These are phyloP conservation scores for Scutellaria galericulata DNA, from an alignment of 257 asterid genomes.

Conservation along the genomic window DNA sequence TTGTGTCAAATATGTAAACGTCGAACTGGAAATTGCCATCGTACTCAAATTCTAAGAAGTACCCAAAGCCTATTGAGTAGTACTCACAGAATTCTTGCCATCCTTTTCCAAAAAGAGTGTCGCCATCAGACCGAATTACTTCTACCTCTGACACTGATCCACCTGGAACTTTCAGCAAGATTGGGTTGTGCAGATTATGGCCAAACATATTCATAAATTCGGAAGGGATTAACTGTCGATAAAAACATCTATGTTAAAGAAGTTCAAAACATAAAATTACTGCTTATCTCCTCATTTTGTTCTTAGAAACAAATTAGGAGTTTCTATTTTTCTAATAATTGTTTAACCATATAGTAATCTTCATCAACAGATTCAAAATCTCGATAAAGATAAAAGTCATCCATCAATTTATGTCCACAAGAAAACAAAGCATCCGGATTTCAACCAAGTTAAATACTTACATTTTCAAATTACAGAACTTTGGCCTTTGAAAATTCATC, in stretches of 20 bases:
- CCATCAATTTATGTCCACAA: no score
- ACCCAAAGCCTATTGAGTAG: constrained; percentile 32
- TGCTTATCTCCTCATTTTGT: no score
- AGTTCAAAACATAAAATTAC: no score
- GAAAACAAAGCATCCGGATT: no score
- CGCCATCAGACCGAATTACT: constrained; percentile 32
- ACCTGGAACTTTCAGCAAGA: constrained; percentile 44
- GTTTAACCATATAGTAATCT: no score
- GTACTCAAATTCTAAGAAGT: constrained; percentile 46
- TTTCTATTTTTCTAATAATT: no score
- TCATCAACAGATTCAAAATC: no score
- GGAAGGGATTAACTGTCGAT: constrained; percentile 47
- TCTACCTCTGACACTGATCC: constrained; percentile 40
- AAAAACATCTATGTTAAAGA: not conserved
- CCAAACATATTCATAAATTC: constrained; percentile 40
- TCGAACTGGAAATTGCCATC: constrained; percentile 34
- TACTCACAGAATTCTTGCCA: constrained; percentile 42
- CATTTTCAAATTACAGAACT: no score
- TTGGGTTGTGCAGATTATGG: constrained; percentile 25
- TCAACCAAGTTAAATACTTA: no score
- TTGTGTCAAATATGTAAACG: constrained; percentile 44
- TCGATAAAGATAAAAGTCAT: no score
- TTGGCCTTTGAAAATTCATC: no score
- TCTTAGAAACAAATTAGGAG: no score
- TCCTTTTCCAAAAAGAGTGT: constrained; percentile 42